Evolutionary conservation across 768 basidiomycete genomes (phyloP), one percentile per base, ranked within the genome.

Genomic region (Termitomyces sp.): DNA sequence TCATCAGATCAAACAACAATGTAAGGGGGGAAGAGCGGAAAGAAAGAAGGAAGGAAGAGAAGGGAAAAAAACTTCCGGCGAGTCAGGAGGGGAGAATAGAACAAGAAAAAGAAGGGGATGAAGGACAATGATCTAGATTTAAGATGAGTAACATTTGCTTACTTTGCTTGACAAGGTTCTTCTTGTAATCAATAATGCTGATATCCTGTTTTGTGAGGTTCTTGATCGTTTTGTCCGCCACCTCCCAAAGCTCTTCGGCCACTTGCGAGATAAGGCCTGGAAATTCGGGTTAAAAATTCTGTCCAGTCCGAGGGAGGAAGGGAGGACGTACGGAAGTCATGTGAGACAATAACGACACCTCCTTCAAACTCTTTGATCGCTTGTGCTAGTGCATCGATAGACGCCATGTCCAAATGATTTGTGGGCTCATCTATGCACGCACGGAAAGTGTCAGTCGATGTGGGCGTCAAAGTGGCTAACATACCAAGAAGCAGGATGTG

Each of bases 181-280:
- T 89, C 84, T 98, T 98, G 82, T 98, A 98, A 74, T 95, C 91
- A 36, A 91, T 78, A 71, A 98, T 98, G 54, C 85, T 88, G 71
- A 98, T 94, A 66, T 94, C 95, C 67, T 86, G 80, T 79, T 90
- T 95, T 28, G 95, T 91, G 63, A 99, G 76, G 77, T 98, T 97
- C 74, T 84, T 84, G 73, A 99, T 94, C 71, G 92, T 94, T 76
- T 90, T 89, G 73, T 94, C 84, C 71, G 94, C 93, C 58, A 99
- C 97, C 75, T 99, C 97, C 97, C 97, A 99, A 8, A 99, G 87
- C 74, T 98, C 96, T 72, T 98, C 92, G 42, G 96, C 97, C 40
- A 99, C 96, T 78, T 98, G 96, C 54, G 90, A 91, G 75, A 98
- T 98, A 65, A 98, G 87, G 69, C 92, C 91, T 93, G 67, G 7